phyloP scores from a whole-genome alignment of 2,329 filamentous ascomycete species.

The Phyllosticta paracitricarpa region DNA sequence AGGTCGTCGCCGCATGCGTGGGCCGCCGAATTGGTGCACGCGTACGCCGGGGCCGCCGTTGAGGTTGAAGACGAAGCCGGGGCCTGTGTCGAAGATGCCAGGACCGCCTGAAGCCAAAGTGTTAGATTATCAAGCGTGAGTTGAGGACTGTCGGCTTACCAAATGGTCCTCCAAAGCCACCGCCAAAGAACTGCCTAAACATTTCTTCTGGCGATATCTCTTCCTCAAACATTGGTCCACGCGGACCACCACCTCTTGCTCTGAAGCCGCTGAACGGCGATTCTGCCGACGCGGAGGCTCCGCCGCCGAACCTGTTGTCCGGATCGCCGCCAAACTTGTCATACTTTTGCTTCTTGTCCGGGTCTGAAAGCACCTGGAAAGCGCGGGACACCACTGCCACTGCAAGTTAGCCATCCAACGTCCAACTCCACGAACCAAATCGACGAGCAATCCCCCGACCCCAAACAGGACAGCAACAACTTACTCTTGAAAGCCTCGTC shows the following conservation, averaged over 20 bases:
- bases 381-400: slow-evolving; percentile 71
- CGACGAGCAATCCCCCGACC: neutral
- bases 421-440: neutral
- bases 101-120: slow-evolving; percentile 28
- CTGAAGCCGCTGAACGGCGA: slow-evolving; percentile 58
- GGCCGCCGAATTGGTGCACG: slow-evolving; percentile 90
- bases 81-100: slow-evolving; percentile 61
- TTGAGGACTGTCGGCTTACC: slow-evolving; percentile 38
- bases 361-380: slow-evolving; percentile 85
- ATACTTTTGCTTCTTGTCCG: slow-evolving; percentile 83
- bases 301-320: slow-evolving; percentile 69
- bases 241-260: slow-evolving; percentile 36
- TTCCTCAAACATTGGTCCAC: slow-evolving; percentile 64
- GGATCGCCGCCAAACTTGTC: slow-evolving; percentile 88
- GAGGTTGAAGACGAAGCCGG: slow-evolving; percentile 91
- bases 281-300: slow-evolving; percentile 49
- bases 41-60: slow-evolving; percentile 83
- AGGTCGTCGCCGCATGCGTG: slow-evolving; percentile 64
- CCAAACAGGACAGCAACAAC: slow-evolving; percentile 16
- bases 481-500: slow-evolving; percentile 94
- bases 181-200: slow-evolving; percentile 94
- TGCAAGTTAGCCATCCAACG: neutral
- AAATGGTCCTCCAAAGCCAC: slow-evolving; percentile 56
- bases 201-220: slow-evolving; percentile 95
- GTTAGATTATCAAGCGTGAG: slow-evolving; percentile 5